These are phyloP conservation scores for Fusarium abutilonis DNA, from an alignment of 2,329 filamentous ascomycete genomes.

Conservation along the genomic window DNA sequence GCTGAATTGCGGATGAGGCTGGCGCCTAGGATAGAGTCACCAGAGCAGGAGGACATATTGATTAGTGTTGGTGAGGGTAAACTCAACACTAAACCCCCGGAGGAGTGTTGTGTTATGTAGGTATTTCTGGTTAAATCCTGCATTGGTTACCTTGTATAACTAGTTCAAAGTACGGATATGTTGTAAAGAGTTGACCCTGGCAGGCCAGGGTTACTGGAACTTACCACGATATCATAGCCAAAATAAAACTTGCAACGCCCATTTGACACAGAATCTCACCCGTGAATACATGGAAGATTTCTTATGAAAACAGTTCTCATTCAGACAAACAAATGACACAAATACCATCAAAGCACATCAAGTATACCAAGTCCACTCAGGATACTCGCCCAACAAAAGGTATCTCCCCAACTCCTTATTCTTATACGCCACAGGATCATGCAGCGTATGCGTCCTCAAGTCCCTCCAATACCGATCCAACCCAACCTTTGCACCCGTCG, in stretches of 20 bases:
- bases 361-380: conserved; percentile 48
- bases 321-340: too few relatives aligned
- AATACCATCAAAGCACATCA: too few relatives aligned
- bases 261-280: too few relatives aligned
- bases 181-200: too few relatives aligned
- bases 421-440: conserved; percentile 75
- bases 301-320: too few relatives aligned
- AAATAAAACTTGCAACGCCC: too few relatives aligned
- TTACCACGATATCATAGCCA: too few relatives aligned
- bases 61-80: not conserved
- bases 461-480: conserved; percentile 68
- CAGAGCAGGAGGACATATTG: conserved; percentile 5
- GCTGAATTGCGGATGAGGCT: conserved; percentile 15
- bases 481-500: conserved; percentile 66
- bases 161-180: too few relatives aligned
- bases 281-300: too few relatives aligned
- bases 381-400: conserved; percentile 64
- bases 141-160: too few relatives aligned
- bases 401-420: conserved; percentile 69
- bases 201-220: too few relatives aligned
- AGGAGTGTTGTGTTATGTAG: conserved; percentile 34
- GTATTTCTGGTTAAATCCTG: not conserved
- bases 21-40: conserved; percentile 5
- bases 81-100: not conserved
- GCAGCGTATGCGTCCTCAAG: conserved; percentile 68